Evolutionary conservation across 805 yeast genomes (phyloP).

Genomic region (Wickerhamiella vanderwaltii): DNA sequence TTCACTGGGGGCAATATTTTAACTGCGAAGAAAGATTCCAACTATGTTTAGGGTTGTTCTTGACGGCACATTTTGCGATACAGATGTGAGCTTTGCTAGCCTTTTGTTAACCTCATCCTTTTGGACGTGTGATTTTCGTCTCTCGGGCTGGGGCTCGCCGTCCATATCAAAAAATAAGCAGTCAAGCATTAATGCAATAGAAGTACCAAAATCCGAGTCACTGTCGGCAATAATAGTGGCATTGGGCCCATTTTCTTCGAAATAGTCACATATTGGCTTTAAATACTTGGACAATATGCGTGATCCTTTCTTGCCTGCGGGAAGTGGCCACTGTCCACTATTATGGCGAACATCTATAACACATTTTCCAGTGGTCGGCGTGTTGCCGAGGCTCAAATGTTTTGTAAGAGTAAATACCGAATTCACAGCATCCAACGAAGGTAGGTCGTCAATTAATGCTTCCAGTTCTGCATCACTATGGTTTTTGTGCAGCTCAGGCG

Average conservation of each 20-base stretch:
- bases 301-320: constrained; percentile 48
- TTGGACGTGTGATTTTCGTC: constrained; percentile 24
- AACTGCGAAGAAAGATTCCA: constrained; percentile 18
- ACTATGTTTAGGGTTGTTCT: constrained; percentile 52
- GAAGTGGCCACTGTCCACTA: constrained; percentile 17
- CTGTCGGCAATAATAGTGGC: constrained; percentile 45
- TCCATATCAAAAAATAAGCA: constrained; percentile 34
- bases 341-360: neutral
- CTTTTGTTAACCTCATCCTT: constrained; percentile 48
- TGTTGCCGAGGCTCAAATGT: neutral
- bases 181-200: constrained; percentile 43
- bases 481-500: constrained; percentile 27
- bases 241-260: constrained; percentile 16
- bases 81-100: constrained; percentile 37
- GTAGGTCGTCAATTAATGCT: neutral
- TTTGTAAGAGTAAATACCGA: neutral
- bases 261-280: constrained; percentile 31
- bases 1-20: too few species aligned
- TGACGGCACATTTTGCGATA: constrained; percentile 55
- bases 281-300: constrained; percentile 42
- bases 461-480: constrained; percentile 26
- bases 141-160: constrained; percentile 29
- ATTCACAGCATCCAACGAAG: neutral
- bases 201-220: constrained; percentile 56
- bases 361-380: neutral